These are phyloP conservation scores for Saccharomyces kudriavzevii DNA, from an alignment of 805 yeast genomes.

Conservation along the genomic window DNA sequence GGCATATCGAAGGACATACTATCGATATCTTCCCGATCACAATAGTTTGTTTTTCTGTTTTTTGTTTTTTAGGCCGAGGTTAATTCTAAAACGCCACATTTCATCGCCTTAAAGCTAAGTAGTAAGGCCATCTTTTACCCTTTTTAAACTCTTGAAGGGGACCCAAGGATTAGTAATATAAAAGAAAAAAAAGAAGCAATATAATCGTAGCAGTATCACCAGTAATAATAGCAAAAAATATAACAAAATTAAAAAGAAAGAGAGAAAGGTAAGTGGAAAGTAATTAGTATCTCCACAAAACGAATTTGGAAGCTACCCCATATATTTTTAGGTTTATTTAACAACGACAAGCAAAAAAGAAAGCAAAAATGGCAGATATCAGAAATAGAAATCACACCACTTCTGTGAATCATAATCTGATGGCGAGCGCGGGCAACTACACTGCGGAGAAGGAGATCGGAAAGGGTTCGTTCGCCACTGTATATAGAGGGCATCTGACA, in stretches of 20 bases:
- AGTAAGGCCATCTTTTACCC: background rate
- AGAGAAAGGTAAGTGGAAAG: background rate
- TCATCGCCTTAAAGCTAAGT: background rate
- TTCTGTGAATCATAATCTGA: background rate
- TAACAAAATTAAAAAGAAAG: background rate
- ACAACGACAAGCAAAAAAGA: conserved; percentile 13
- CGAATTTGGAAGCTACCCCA: background rate
- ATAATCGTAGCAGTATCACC: background rate
- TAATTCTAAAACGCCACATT: background rate
- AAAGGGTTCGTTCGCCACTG: conserved; percentile 92
- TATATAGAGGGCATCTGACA: conserved; percentile 68
- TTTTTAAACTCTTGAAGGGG: background rate
- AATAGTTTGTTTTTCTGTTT: background rate
- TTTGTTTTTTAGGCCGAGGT: background rate
- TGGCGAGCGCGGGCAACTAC: conserved; percentile 20
- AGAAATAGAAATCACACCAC: conserved; percentile 3
- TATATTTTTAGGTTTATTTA: background rate
- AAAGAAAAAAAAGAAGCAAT: background rate
- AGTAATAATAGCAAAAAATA: background rate
- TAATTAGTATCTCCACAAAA: background rate
- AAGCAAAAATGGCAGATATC: conserved; percentile 3
- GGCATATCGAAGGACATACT: background rate
- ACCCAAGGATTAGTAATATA: background rate
- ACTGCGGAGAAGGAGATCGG: conserved; percentile 60
- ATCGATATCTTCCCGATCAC: background rate